Evolutionary conservation across 306 rosid genomes (phyloP), one percentile per base, ranked within the genome.

Genomic region (Senna tora): DNA sequence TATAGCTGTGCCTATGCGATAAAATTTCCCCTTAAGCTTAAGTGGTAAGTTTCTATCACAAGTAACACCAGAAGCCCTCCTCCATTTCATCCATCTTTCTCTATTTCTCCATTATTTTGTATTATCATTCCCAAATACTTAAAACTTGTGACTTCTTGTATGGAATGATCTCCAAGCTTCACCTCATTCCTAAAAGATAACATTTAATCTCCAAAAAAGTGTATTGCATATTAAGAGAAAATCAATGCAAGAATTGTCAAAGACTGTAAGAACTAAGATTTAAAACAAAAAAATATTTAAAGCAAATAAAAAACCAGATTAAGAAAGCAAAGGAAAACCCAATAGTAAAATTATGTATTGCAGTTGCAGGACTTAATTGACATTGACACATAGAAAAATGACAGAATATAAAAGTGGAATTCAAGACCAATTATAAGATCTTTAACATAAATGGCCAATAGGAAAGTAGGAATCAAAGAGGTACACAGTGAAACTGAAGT

Each of bases 401-500:
- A 74, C 43, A 19, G 39, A 75, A 55, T n/a, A 74, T 43, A 5
- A 32, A 45, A 56, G 21, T 15, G 52, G 6, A 42, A 36, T 17
- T 19, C 9, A 0, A 36, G 67, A 36, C 4, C 16, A 22, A 39
- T 58, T 22, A 59, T 21, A 6, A 33, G 58, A 14, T 25, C 16
- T 28, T 76, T 34, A 59, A 12, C n/a, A 58, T 12, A 5, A 60
- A 21, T 15, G 42, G 22, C 16, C 4, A 61, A 13, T 52, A 13
- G 25, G 60, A 69, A 61, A 2, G 55, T 34, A 34, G 50, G 69
- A 56, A 53, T 51, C 25, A 63, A 61, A 52, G 36, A 16, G 14
- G n/a, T n/a, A 68, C 33, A 36, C 17, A 33, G 56, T 28, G 20
- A 25, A 17, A 65, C 6, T 51, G 55, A 68, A 60, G 79, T n/a